Conservation (phyloP, 2,329 filamentous ascomycete genomes). For the Pseudocercospora musae region DNA sequence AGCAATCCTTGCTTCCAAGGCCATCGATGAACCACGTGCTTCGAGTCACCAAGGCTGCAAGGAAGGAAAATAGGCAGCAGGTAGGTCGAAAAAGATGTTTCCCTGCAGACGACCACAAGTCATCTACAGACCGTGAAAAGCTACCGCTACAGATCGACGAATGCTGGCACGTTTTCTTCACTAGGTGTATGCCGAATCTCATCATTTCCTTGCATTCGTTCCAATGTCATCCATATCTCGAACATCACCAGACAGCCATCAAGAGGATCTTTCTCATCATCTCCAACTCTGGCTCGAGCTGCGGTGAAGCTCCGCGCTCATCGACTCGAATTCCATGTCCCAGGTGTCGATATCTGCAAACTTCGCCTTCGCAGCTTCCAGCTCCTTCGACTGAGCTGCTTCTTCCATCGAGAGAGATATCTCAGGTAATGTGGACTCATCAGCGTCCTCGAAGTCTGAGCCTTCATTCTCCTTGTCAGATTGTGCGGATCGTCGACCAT, state of each 20-base stretch:
- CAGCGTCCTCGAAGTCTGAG: constrained; percentile 28
- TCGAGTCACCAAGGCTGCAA: background rate
- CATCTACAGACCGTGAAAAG: background rate
- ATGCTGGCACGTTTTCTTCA: background rate
- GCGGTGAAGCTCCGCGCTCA: constrained; percentile 42
- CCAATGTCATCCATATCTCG: background rate
- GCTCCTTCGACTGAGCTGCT: constrained; percentile 34
- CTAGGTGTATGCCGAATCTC: background rate
- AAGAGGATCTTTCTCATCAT: constrained; percentile 15
- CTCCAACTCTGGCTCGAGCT: constrained; percentile 35
- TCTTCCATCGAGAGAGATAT: constrained; percentile 31
- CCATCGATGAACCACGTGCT: background rate
- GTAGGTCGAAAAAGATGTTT: background rate
- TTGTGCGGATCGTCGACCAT: constrained; percentile 32
- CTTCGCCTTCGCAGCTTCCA: constrained; percentile 46
- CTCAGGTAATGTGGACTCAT: constrained; percentile 22
- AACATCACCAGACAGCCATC: background rate
- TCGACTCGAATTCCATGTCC: constrained; percentile 52
- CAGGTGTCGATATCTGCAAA: constrained; percentile 51
- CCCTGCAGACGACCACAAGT: background rate
- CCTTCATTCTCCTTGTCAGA: constrained; percentile 45
- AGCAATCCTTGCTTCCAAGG: background rate
- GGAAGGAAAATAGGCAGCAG: background rate
- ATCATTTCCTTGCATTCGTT: background rate
- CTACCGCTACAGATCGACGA: background rate